Evolutionary conservation across 257 asterid genomes (phyloP).

Genomic region (Echium plantagineum): DNA sequence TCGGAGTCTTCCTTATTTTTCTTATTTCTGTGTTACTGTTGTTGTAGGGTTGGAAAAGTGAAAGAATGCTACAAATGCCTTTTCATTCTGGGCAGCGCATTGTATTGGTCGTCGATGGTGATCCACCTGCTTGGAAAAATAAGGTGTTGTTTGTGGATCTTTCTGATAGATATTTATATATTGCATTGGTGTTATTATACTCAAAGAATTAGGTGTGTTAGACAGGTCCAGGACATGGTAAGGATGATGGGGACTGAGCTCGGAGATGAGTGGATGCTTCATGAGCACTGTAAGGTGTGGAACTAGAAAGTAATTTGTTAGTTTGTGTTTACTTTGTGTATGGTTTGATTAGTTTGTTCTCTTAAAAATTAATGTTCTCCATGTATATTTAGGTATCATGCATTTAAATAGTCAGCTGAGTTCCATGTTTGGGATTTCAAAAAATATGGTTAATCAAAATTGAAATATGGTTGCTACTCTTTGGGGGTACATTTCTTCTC

Average conservation of each 20-base stretch:
- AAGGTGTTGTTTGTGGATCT: conserved; percentile 32
- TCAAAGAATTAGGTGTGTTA: neutral
- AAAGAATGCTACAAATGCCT: conserved; percentile 31
- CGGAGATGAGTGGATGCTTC: conserved; percentile 76
- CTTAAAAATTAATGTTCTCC: too few species aligned
- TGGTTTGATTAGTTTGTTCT: too few species aligned
- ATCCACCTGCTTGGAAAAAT: conserved; percentile 43
- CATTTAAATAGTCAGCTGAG: too few species aligned
- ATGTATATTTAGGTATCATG: too few species aligned
- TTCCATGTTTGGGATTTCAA: too few species aligned
- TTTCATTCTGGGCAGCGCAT: conserved; percentile 40
- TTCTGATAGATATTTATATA: neutral
- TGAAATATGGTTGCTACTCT: too few species aligned
- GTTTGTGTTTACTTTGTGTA: too few species aligned
- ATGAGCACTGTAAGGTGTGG: conserved; percentile 46
- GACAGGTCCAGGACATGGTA: conserved; percentile 59
- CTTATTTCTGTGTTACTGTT: neutral
- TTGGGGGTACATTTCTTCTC: too few species aligned
- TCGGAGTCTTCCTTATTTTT: neutral
- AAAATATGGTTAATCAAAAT: too few species aligned
- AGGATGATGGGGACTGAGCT: conserved; percentile 71
- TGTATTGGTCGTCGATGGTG: conserved; percentile 58
- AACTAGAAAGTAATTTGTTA: neutral
- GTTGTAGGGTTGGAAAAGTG: conserved; percentile 64
- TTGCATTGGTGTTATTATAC: conserved; percentile 2